Percentiles rank a stretch among this genome's conserved stretches.
phyloP scores from a whole-genome alignment of 495 filamentous ascomycete species.

The Niebla homalea region DNA sequence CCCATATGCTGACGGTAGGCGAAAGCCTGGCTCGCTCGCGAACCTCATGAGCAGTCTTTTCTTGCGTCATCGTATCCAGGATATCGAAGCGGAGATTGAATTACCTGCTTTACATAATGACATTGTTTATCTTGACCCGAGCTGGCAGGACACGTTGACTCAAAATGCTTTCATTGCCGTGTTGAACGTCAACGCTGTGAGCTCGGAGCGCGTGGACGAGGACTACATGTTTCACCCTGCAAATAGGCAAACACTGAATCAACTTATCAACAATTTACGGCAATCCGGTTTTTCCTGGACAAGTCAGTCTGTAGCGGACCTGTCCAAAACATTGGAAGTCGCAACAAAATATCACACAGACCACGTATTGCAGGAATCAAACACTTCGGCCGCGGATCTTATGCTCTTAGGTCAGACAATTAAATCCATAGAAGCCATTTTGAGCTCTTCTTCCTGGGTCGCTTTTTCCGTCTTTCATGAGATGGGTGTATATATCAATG shows the following conservation, averaged over 20 bases:
- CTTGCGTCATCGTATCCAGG: slow-evolving; percentile 61
- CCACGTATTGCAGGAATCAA: slow-evolving; percentile 28
- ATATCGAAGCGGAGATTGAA: slow-evolving; percentile 48
- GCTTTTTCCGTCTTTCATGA: slow-evolving; percentile 57
- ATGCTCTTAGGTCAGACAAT: slow-evolving; percentile 48
- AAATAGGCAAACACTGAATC: slow-evolving; percentile 48
- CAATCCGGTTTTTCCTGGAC: slow-evolving; percentile 88
- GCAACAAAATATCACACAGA: slow-evolving; percentile 50
- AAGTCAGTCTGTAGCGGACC: slow-evolving; percentile 51
- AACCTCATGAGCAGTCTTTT: slow-evolving; percentile 63
- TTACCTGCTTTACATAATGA: slow-evolving; percentile 61
- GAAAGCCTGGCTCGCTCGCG: slow-evolving; percentile 49
- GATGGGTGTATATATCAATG: slow-evolving; percentile 56
- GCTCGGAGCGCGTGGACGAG: slow-evolving; percentile 66
- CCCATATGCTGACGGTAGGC: slow-evolving; percentile 42
- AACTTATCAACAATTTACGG: slow-evolving; percentile 63
- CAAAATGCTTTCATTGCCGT: slow-evolving; percentile 75
- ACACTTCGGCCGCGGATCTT: slow-evolving; percentile 45
- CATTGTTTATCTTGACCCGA: slow-evolving; percentile 62
- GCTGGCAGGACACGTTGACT: slow-evolving; percentile 68
- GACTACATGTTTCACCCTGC: slow-evolving; percentile 82
- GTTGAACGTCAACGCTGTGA: slow-evolving; percentile 73
- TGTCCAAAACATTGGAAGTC: slow-evolving; percentile 47
- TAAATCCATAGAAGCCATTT: slow-evolving; percentile 42
- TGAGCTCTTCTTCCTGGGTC: slow-evolving; percentile 47